A percentile compares a stretch with the other conserved stretches of the same genome.
These are phyloP conservation scores for Bidens hawaiensis DNA, from an alignment of 140 eudicot genomes.

Conservation along the genomic window DNA sequence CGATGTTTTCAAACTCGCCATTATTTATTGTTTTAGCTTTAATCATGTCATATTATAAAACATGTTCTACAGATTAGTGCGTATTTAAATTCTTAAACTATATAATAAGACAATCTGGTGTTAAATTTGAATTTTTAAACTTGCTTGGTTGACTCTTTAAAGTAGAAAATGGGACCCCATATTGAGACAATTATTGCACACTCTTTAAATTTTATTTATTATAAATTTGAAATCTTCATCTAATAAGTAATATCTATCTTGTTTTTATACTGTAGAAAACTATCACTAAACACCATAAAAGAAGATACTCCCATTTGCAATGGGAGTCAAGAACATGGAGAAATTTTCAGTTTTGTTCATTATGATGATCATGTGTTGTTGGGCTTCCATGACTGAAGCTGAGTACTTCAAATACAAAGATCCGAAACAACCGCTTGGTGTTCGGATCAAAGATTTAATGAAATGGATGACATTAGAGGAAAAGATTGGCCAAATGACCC, in stretches of 20 bases:
- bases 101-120: conserved; percentile 1
- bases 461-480: conserved; percentile 48
- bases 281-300: conserved; percentile 5
- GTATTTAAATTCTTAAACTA: conserved; percentile 7
- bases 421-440: conserved; percentile 36
- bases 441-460: conserved; percentile 42
- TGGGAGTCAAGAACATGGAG: conserved; percentile 27
- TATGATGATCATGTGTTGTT: conserved; percentile 31
- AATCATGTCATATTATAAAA: neutral
- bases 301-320: conserved; percentile 21
- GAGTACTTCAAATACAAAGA: conserved; percentile 41
- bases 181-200: neutral
- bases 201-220: neutral
- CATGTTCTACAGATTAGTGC: conserved; percentile 2
- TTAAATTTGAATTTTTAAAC: conserved; percentile 22
- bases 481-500: conserved; percentile 66
- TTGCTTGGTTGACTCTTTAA: conserved; percentile 12
- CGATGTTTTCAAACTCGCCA: neutral
- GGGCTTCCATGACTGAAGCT: conserved; percentile 28
- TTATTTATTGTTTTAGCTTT: conserved; percentile 5
- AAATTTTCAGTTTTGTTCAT: conserved; percentile 20
- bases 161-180: conserved; percentile 15
- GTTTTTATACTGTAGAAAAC: conserved; percentile 18
- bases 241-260: conserved; percentile 9
- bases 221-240: conserved; percentile 9